Conservation (phyloP, 2,329 filamentous ascomycete genomes). For the Colletotrichum musae region DNA sequence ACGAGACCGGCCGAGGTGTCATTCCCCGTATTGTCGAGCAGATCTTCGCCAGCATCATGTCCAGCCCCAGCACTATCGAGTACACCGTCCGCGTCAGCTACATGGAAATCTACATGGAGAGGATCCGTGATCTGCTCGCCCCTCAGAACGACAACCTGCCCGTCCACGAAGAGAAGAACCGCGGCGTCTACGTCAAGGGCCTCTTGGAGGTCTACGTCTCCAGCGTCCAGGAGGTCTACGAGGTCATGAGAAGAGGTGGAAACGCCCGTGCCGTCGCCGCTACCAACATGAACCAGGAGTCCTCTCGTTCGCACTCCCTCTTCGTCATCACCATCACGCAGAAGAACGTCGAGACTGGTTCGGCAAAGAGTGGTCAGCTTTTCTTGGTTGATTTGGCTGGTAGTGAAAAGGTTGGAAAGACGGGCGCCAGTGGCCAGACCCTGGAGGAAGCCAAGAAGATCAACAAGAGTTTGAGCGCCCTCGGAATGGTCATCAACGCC, state of each 20-base stretch:
- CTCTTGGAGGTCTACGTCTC: conserved; percentile 95
- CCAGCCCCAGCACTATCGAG: conserved; percentile 93
- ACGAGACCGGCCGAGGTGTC: conserved; percentile 89
- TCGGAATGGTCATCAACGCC: conserved; percentile 99
- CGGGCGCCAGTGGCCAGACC: conserved; percentile 95
- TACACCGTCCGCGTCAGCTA: conserved; percentile 99
- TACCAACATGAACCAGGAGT: conserved; percentile 99
- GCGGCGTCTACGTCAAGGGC: conserved; percentile 97
- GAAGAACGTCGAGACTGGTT: conserved; percentile 97
- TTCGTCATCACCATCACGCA: conserved; percentile 97
- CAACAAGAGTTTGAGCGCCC: conserved; percentile 98
- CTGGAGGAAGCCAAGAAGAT: conserved; percentile 99
- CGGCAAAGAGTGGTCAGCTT: conserved; percentile 94
- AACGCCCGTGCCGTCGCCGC: conserved; percentile 91
- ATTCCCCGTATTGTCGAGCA: conserved; percentile 98
- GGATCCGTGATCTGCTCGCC: conserved; percentile 91
- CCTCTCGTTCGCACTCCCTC: conserved; percentile 97
- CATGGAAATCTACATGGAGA: conserved; percentile 99
- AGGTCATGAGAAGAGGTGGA: conserved; percentile 95
- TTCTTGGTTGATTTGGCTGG: conserved; percentile 98
- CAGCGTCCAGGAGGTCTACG: conserved; percentile 94
- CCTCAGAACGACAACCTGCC: conserved; percentile 97
- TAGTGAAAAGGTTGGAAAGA: conserved; percentile 99
- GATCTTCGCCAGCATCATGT: conserved; percentile 95
- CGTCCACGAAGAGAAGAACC: conserved; percentile 97